phyloP scores from a whole-genome alignment of 2,329 filamentous ascomycete species.

The Alternaria arborescens region DNA sequence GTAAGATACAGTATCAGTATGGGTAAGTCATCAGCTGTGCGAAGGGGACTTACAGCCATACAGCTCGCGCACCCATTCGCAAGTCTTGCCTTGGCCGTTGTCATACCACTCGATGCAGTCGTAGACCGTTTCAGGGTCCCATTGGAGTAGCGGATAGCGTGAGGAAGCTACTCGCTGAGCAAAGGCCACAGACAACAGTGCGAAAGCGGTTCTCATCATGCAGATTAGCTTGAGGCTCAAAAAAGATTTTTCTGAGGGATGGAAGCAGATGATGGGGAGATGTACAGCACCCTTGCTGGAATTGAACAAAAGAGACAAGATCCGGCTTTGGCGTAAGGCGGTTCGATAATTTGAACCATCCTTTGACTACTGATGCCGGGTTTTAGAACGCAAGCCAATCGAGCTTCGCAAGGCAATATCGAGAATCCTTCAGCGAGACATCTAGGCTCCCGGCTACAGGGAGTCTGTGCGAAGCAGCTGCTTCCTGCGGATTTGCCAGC shows the following conservation, averaged over 20 bases:
- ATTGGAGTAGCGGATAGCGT: neutral
- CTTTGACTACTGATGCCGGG: neutral
- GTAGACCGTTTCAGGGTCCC: neutral
- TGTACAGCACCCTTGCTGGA: neutral
- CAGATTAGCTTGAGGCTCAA: neutral
- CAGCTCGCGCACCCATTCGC: neutral
- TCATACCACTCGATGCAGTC: neutral
- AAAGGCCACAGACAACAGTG: neutral
- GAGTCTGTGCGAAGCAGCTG: neutral
- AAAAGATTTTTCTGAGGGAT: neutral
- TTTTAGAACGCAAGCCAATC: neutral
- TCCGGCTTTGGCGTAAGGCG: neutral
- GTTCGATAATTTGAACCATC: rapidly evolving
- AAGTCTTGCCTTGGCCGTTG: neutral
- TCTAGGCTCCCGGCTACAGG: neutral
- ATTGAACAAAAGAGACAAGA: neutral
- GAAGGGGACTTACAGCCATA: neutral
- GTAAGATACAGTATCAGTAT: neutral
- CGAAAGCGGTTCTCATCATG: neutral
- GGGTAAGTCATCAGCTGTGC: neutral
- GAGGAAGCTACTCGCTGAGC: neutral
- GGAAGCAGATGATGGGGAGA: neutral
- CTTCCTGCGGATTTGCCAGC: neutral
- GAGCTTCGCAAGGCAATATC: neutral
- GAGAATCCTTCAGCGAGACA: neutral